Percentiles rank a stretch among this genome's conserved stretches.
Conservation (phyloP, 202 grass and related monocot genomes). For the Elaeis oleifera region DNA sequence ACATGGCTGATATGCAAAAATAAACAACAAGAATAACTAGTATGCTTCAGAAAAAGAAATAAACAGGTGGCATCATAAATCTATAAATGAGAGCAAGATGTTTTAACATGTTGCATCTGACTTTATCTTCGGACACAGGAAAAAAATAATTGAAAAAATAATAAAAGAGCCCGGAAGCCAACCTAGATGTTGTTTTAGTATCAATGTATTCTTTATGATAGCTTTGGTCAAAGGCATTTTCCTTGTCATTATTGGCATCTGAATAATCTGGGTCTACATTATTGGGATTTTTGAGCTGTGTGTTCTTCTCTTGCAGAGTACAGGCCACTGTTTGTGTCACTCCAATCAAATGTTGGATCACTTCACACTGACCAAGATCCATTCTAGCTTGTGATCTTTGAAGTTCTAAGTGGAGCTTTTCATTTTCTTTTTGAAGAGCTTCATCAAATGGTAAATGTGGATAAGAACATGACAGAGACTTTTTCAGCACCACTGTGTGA, state of each 20-base stretch:
- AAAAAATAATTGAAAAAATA: too few relatives aligned
- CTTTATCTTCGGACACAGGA: too few relatives aligned
- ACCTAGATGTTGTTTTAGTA: slow-evolving; percentile 34
- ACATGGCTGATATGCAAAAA: too few relatives aligned
- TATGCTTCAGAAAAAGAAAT: too few relatives aligned
- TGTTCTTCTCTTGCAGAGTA: slow-evolving; percentile 50
- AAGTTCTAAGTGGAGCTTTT: slow-evolving; percentile 90
- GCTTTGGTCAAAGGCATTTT: slow-evolving; percentile 36
- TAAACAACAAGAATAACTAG: too few relatives aligned
- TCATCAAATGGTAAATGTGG: slow-evolving; percentile 83
- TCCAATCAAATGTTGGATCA: slow-evolving; percentile 85
- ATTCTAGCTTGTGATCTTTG: slow-evolving; percentile 80
- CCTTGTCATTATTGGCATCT: slow-evolving; percentile 33
- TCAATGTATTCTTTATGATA: slow-evolving; percentile 50
- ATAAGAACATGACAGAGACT: slow-evolving; percentile 84
- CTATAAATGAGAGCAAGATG: too few relatives aligned
- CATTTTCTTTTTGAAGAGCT: slow-evolving; percentile 81
- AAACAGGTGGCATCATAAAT: too few relatives aligned
- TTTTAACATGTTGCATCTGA: too few relatives aligned
- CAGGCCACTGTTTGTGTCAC: slow-evolving; percentile 66
- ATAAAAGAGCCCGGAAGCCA: not conserved
- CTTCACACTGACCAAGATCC: slow-evolving; percentile 73
- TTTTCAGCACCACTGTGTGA: slow-evolving; percentile 68
- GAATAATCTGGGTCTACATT: slow-evolving; percentile 29
- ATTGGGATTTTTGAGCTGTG: slow-evolving; percentile 31